Conservation (phyloP, 257 asterid genomes). For the Solanum piurae region DNA sequence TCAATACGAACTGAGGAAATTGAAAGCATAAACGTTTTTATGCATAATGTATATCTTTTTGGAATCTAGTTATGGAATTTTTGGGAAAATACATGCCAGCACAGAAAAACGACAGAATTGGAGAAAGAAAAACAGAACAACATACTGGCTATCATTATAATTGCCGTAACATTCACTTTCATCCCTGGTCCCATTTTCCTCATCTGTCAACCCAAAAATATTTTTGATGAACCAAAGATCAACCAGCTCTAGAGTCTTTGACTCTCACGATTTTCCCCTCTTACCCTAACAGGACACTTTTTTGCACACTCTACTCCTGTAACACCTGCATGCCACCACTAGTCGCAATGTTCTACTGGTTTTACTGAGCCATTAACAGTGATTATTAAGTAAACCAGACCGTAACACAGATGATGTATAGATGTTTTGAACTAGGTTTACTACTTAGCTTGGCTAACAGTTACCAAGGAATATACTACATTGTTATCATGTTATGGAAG, state of each 20-base stretch:
- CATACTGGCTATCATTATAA: not conserved
- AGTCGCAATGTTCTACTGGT: not conserved
- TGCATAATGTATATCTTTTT: not conserved
- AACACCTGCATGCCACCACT: not conserved
- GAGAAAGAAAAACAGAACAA: not conserved
- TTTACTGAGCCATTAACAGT: not conserved
- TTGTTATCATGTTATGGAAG: not conserved
- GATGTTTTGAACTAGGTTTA: not conserved
- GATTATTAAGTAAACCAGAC: not conserved
- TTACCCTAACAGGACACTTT: not conserved
- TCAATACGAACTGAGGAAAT: not conserved
- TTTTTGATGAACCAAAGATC: not conserved
- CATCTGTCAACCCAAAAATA: not conserved
- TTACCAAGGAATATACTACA: not conserved
- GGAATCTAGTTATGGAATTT: not conserved
- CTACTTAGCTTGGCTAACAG: not conserved
- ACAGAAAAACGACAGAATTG: not conserved
- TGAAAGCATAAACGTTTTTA: not conserved
- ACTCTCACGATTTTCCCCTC: not conserved
- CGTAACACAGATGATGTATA: not conserved
- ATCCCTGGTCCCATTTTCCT: not conserved
- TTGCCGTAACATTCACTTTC: not conserved
- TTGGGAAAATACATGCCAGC: not conserved
- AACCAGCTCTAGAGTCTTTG: not conserved
- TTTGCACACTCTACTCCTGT: not conserved